Base-by-base conservation (phyloP, 176 grass and related monocot genomes). In the Alloteropsis semialata region DNA sequence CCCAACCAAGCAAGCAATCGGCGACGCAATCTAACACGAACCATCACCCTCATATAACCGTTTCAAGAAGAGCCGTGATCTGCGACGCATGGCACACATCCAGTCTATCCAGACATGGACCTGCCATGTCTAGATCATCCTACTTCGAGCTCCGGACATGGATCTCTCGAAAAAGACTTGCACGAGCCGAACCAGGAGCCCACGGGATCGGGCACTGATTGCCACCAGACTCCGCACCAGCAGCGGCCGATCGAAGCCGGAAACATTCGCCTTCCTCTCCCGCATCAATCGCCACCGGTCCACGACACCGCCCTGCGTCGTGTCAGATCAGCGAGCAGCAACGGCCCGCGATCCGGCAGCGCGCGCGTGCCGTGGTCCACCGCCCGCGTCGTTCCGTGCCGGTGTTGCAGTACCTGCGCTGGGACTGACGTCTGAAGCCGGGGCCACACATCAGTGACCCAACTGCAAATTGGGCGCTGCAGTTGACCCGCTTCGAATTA, bases 291-390 rank as follows among this genome's bases (percentile, higher is more conserved):
- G 22, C 55, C 61, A 12, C 16, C 25, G 21, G 54, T 69, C 17
- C 72, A 34, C 15, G 32, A 72, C 68, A 28, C 41, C 30, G 15
- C 0, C 3, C 67, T 18, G 67, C 67, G 10, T n/a, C 13, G 25
- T n/a, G 39, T 28, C 41, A 4, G 67, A 46, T 70, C 2, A 4
- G 43, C 54, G 10, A 25, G 54, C 54, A 56, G 0, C 43, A 33
- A 12, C 69, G 5, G 21, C 44, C 44, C 29, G 43, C 16, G 65
- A 61, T 78, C 75, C 83, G 76, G 54, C 50, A 50, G 15, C 15
- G 60, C 82, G 28, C 49, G 41, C 69, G 43, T 19, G 69, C 69
- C 43, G 27, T 32, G 69, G 44, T 72, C 69, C 69, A 28, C 69
- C 14, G 0, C 24, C 43, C 42, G 69, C 28, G 42, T 30, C 43